Evolutionary conservation across 345 rosid species (phyloP).

Genomic region (Citrus sp.): DNA sequence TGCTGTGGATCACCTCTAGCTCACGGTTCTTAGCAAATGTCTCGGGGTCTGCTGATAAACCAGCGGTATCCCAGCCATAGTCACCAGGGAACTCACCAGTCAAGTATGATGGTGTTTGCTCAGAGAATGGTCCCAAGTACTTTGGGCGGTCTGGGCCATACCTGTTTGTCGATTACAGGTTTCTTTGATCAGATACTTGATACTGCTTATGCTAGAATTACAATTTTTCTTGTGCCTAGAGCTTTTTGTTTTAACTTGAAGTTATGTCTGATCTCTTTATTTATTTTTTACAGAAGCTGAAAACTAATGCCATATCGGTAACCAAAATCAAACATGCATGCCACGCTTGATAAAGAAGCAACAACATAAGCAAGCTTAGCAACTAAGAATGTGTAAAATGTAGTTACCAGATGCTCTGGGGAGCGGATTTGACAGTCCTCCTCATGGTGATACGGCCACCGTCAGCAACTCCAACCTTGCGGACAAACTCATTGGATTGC

Average conservation of each 20-base stretch:
- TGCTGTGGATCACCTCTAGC: slow-evolving; percentile 90
- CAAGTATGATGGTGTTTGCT: slow-evolving; percentile 88
- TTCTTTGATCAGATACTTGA: not conserved
- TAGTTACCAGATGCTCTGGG: slow-evolving; percentile 81
- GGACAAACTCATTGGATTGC: slow-evolving; percentile 66
- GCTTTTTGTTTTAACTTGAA: not conserved
- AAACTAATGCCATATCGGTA: not conserved
- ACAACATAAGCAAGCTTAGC: not conserved
- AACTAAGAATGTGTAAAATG: not conserved
- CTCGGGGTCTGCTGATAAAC: slow-evolving; percentile 92
- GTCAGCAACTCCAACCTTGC: slow-evolving; percentile 56
- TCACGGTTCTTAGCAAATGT: slow-evolving; percentile 97
- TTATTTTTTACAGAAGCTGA: not conserved
- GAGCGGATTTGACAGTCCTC: slow-evolving; percentile 73
- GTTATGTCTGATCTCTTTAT: not conserved
- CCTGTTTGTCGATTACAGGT: slow-evolving; percentile 39
- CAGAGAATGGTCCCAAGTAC: slow-evolving; percentile 94
- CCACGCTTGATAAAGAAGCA: not conserved
- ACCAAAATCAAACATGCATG: not conserved
- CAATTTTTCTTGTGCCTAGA: not conserved
- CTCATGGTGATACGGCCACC: slow-evolving; percentile 80
- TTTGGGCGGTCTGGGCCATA: slow-evolving; percentile 99
- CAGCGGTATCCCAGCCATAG: slow-evolving; percentile 99
- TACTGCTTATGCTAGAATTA: not conserved
- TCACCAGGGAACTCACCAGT: slow-evolving; percentile 96